Conservation (phyloP, 768 basidiomycete genomes). For the Grammothele lineata region DNA sequence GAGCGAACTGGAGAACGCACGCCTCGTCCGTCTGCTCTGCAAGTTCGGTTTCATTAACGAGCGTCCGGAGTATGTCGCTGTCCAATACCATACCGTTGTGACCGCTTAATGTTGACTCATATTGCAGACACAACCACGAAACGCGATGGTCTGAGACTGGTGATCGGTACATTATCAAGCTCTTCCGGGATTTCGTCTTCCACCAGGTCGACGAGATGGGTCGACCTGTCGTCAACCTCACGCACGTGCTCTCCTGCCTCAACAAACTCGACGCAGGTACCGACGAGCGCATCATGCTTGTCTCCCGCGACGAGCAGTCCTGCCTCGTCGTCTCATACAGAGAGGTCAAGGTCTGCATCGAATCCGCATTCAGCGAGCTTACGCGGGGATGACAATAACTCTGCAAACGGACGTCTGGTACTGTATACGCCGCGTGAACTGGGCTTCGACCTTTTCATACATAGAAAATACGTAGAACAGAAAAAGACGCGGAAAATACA, state of each 20-base stretch:
- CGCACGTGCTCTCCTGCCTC: slow-evolving; percentile 86
- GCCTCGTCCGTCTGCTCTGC: slow-evolving; percentile 81
- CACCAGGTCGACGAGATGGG: slow-evolving; percentile 93
- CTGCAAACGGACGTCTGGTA: neutral
- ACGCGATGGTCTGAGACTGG: slow-evolving; percentile 98
- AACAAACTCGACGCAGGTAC: slow-evolving; percentile 97
- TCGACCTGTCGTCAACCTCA: slow-evolving; percentile 83
- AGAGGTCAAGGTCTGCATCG: slow-evolving; percentile 83
- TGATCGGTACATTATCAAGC: slow-evolving; percentile 95
- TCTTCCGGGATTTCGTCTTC: slow-evolving; percentile 98
- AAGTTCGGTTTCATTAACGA: slow-evolving; percentile 99
- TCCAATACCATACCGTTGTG: neutral
- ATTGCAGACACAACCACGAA: slow-evolving; percentile 52
- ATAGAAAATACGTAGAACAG: slow-evolving; percentile 61
- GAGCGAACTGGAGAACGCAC: slow-evolving; percentile 90
- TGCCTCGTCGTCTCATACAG: slow-evolving; percentile 92
- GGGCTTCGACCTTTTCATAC: neutral
- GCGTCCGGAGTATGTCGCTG: slow-evolving; percentile 80
- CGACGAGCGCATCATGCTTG: slow-evolving; percentile 93
- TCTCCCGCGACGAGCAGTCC: slow-evolving; percentile 93
- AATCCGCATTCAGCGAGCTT: slow-evolving; percentile 71
- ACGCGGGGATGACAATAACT: slow-evolving; percentile 20
- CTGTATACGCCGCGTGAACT: neutral
- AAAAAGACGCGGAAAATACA: slow-evolving; percentile 59
- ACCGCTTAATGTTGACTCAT: neutral